These are phyloP conservation scores for Clarireedia homoeocarpa DNA, from an alignment of 2,329 filamentous ascomycete genomes.

Conservation along the genomic window DNA sequence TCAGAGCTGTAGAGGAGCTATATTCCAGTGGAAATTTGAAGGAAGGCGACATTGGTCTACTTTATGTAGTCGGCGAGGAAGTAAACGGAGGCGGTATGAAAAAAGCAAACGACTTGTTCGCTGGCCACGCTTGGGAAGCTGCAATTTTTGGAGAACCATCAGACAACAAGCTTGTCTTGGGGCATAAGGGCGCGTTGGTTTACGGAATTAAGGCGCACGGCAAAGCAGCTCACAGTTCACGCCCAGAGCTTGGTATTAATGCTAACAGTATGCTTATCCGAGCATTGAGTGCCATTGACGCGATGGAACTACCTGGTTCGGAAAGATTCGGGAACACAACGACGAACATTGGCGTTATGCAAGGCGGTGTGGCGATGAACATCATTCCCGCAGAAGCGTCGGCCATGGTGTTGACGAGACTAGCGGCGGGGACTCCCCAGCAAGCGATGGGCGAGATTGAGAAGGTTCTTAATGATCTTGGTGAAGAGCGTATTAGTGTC, in stretches of 20 bases:
- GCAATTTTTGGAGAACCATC: constrained; percentile 90
- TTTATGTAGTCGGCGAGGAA: constrained; percentile 76
- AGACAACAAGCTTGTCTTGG: constrained; percentile 75
- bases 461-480: not conserved
- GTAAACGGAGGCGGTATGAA: constrained; percentile 74
- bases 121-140: constrained; percentile 45
- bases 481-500: constrained; percentile 43
- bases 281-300: constrained; percentile 56
- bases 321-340: constrained; percentile 77
- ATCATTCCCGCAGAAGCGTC: constrained; percentile 59
- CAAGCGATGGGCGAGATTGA: not conserved
- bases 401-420: not conserved
- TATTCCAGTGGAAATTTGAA: constrained; percentile 32
- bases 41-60: constrained; percentile 44
- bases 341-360: constrained; percentile 69
- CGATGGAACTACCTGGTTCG: constrained; percentile 63
- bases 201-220: constrained; percentile 62
- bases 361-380: constrained; percentile 76
- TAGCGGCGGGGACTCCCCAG: not conserved
- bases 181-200: constrained; percentile 76
- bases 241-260: constrained; percentile 79
- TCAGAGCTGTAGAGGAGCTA: constrained; percentile 56
- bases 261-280: constrained; percentile 73
- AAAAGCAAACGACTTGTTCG: constrained; percentile 36
- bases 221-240: constrained; percentile 76